Conservation (phyloP, 2,329 filamentous ascomycete genomes). For the Colletotrichum paranaense region DNA sequence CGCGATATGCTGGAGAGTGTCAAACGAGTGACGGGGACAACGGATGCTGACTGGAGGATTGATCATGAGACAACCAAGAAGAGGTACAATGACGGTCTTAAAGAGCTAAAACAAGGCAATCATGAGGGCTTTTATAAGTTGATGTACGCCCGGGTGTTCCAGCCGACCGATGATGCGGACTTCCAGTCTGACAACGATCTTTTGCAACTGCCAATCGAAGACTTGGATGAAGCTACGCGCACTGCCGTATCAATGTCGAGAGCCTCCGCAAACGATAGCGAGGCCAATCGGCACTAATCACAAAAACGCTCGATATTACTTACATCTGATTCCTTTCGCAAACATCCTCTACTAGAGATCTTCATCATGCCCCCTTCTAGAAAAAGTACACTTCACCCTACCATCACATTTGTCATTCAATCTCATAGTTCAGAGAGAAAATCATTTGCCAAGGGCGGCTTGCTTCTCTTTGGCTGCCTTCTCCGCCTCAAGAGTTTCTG, state of each 20-base stretch:
- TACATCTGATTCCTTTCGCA: too few species aligned
- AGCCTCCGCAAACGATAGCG: too few species aligned
- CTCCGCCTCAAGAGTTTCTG: background rate
- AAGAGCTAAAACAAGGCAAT: slow-evolving; percentile 54
- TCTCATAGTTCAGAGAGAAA: background rate
- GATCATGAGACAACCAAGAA: slow-evolving; percentile 52
- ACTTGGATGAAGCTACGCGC: slow-evolving; percentile 65
- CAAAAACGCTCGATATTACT: too few species aligned
- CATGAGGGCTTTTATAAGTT: slow-evolving; percentile 53
- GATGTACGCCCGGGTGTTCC: slow-evolving; percentile 17
- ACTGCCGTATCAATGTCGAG: too few species aligned
- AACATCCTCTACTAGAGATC: too few species aligned
- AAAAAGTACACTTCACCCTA: too few species aligned
- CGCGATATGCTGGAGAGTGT: slow-evolving; percentile 73
- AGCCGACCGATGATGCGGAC: slow-evolving; percentile 16
- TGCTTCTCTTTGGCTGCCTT: slow-evolving; percentile 4
- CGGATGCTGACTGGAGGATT: slow-evolving; percentile 66
- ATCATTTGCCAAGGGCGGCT: background rate
- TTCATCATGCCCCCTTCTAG: too few species aligned
- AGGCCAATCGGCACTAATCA: too few species aligned
- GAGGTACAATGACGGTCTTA: slow-evolving; percentile 60
- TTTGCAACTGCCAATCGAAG: slow-evolving; percentile 67
- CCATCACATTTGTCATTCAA: background rate
- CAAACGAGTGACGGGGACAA: slow-evolving; percentile 66
- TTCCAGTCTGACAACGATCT: slow-evolving; percentile 55